Evolutionary conservation across 352 stramenopile genomes (phyloP), one percentile per base, ranked within the genome.

Genomic region (Pythium periplocum): DNA sequence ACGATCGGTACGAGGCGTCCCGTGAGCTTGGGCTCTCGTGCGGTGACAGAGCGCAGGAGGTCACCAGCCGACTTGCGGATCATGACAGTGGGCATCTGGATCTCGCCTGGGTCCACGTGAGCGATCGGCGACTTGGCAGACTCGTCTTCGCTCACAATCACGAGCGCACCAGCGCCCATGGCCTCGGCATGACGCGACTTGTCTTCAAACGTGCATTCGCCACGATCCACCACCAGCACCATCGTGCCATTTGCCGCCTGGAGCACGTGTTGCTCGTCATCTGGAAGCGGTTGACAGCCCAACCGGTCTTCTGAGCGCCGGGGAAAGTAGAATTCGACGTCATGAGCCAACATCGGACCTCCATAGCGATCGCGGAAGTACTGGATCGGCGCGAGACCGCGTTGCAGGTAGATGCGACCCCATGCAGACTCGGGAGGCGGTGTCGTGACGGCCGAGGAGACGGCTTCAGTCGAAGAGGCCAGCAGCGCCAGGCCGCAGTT

Each of bases 341-440:
- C 79, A 6, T 37, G 57, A 31, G 38, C 4, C 8, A 63, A 17
- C 55, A 90, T 83, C 1, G 60, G 44, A 0, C 76, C 76, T 2
- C 76, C 70, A 30, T 75, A 90, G 32, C 44, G 51, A 45, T 85
- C 76, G 9, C 76, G 76, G 52, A 90, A 86, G 67, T 90, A 90
- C 63, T 90, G 79, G 54, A 90, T 85, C 48, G 76, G 76, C 0
- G 73, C 59, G 30, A 86, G 51, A 2, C 74, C 79, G 34, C 82
- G 63, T 37, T 70, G 75, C n/a, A 90, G 46, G 55, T 90, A 90
- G 51, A 90, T 72, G 12, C 79, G 72, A 0, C 79, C 79, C 79
- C 79, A 90, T 5, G 55, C 26, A 2, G 78, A 66, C 50, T 83
- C 73, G 5, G 39, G 35, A 4, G 51, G 10, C 39, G 38, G 7